Evolutionary conservation across 2,329 filamentous ascomycete species (phyloP).

Genomic region (Neurospora sp.): DNA sequence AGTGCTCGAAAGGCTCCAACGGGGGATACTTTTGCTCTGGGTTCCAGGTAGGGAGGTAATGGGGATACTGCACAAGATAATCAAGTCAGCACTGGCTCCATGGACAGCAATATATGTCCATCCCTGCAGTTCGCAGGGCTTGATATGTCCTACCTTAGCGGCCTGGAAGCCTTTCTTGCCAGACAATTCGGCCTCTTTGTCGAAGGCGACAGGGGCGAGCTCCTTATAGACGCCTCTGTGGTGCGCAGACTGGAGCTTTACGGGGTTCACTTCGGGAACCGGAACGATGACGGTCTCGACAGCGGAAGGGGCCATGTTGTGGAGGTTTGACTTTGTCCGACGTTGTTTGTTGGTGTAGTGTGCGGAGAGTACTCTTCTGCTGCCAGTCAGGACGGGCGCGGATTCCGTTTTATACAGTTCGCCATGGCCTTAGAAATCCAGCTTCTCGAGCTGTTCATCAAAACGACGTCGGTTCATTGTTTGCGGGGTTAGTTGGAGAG

Average conservation of each 20-base stretch:
- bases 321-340: background rate
- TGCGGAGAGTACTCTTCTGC: background rate
- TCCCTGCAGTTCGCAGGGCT: background rate
- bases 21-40: slow-evolving; percentile 49
- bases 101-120: background rate
- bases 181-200: slow-evolving; percentile 23
- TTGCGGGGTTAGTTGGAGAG: slow-evolving; percentile 10
- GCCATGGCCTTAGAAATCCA: background rate
- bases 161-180: slow-evolving; percentile 16
- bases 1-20: slow-evolving; percentile 54
- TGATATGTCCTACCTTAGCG: slow-evolving; percentile 13
- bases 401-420: slow-evolving; percentile 6
- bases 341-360: background rate
- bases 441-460: background rate
- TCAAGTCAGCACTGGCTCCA: background rate
- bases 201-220: slow-evolving; percentile 16
- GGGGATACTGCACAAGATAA: slow-evolving; percentile 35
- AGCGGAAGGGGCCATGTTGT: slow-evolving; percentile 26
- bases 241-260: slow-evolving; percentile 27
- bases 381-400: background rate
- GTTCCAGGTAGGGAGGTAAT: slow-evolving; percentile 58
- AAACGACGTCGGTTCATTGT: background rate
- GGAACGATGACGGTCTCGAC: slow-evolving; percentile 21
- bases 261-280: slow-evolving; percentile 12
- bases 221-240: slow-evolving; percentile 23